Evolutionary conservation across 306 rosid species (phyloP), one percentile per base, ranked within the genome.

Genomic region (Herpetospermum pedunculosum): DNA sequence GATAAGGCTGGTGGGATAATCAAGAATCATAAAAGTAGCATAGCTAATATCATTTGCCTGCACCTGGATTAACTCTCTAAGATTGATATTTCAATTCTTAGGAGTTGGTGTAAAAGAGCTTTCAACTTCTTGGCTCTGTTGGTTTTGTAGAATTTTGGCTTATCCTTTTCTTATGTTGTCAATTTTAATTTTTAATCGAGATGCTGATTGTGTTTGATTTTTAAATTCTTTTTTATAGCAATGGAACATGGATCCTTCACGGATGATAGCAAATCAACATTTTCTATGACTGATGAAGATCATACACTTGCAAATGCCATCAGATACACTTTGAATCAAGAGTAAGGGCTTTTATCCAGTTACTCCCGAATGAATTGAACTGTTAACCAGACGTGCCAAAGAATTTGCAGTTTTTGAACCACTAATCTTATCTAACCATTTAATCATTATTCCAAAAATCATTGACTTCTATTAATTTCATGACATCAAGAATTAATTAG

Each of bases 241-340:
- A 87, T 89, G 97, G 94, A 92, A 49, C 90, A 75, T 47, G 92
- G 93, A 15, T 80, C 98, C 1, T 52, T 79, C 21, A 67, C 83
- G 5, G 92, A 89, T 83, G 80, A 69, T 48, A 85, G 80, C 44
- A 85, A 87, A 69, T 84, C 96, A 19, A 86, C 95, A 21, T 90
- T 92, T 80, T 88, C 92, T 47, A 59, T 90, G 16, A 48, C 62
- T 0, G 92, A 88, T 32, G 96, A 88, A 75, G 96, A 88, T 90
- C 92, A 92, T 62, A 92, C 96, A 10, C 71, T 92, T 15, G 94
- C 94, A 14, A 92, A 89, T 69, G 65, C 97, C 23, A 26, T 88
- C 72, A 83, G 94, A 79, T 86, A 83, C 85, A 81, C 87, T 58
- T 63, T 87, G 83, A 91, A 91, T 83, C 95, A 91, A 72, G 97